Conservation (phyloP, 2,329 filamentous ascomycete species). For the Colletotrichum orchidophilum region DNA sequence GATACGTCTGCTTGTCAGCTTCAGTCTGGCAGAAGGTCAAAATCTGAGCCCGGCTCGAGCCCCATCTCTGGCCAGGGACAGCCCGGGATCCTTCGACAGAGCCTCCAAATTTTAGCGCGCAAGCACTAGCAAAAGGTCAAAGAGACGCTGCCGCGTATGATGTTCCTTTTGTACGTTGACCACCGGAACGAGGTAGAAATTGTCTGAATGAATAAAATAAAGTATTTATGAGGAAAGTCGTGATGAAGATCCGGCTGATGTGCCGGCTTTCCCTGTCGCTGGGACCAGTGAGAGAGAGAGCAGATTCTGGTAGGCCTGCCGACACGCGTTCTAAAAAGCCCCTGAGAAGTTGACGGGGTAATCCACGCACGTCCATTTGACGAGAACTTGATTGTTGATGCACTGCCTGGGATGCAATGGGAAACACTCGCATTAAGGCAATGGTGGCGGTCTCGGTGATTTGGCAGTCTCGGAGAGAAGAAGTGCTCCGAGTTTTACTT, state of each 20-base stretch:
- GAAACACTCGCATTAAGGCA: background rate
- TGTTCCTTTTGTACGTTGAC: background rate
- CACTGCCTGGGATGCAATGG: too few relatives aligned
- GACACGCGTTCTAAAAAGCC: background rate
- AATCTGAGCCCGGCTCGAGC: background rate
- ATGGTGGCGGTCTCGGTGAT: background rate
- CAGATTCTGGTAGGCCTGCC: background rate
- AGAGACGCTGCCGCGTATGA: background rate
- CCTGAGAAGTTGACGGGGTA: background rate
- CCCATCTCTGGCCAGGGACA: background rate
- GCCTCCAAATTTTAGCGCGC: background rate
- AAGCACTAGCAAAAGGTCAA: background rate
- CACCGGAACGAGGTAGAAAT: background rate
- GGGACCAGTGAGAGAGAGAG: background rate
- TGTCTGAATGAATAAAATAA: background rate
- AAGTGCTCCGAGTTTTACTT: background rate
- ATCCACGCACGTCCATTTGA: background rate
- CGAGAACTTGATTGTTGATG: too few relatives aligned
- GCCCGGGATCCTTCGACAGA: background rate
- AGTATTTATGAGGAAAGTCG: background rate
- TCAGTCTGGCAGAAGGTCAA: background rate
- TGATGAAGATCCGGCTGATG: background rate
- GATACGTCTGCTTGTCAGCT: slow-evolving; percentile 13
- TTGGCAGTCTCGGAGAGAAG: background rate
- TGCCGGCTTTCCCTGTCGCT: background rate